Evolutionary conservation across 2,329 filamentous ascomycete species (phyloP).

Genomic region (Cladosporium halotolerans): DNA sequence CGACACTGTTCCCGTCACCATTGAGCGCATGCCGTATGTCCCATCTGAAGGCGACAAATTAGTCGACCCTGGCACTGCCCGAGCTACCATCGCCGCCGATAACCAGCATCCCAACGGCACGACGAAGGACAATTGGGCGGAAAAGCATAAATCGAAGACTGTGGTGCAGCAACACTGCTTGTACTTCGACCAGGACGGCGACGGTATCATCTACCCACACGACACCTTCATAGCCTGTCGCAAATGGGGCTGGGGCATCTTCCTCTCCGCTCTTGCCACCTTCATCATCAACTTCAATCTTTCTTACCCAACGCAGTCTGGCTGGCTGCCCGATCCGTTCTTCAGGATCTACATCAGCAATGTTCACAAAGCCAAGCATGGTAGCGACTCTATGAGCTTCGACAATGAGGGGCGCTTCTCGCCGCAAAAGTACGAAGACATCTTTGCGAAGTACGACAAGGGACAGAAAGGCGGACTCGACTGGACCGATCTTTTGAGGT

Average conservation of each 20-base stretch:
- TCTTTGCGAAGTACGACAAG: constrained; percentile 42
- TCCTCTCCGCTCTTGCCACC: constrained; percentile 40
- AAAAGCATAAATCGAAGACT: constrained; percentile 35
- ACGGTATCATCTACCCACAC: constrained; percentile 43
- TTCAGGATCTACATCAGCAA: constrained; percentile 38
- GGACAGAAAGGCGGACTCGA: constrained; percentile 35
- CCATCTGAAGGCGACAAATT: constrained; percentile 18
- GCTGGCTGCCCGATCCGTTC: constrained; percentile 39
- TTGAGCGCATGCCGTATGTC: constrained; percentile 21
- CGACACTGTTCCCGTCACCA: constrained; percentile 18
- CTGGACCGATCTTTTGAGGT: constrained; percentile 32
- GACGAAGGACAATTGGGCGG: constrained; percentile 32
- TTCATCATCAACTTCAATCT: constrained; percentile 46
- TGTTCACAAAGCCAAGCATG: constrained; percentile 40
- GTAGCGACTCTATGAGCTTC: constrained; percentile 38
- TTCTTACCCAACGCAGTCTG: constrained; percentile 42
- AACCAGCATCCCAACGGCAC: constrained; percentile 38
- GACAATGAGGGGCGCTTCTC: constrained; percentile 42
- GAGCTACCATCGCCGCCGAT: constrained; percentile 38
- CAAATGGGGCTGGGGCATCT: constrained; percentile 39
- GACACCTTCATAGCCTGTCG: constrained; percentile 47
- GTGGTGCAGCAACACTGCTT: constrained; percentile 46
- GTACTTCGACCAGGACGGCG: constrained; percentile 48
- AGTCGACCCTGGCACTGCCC: constrained; percentile 32
- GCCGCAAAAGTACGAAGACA: constrained; percentile 43